Evolutionary conservation across 495 filamentous ascomycete species (phyloP).

Genomic region (Penicillium verhagenii): DNA sequence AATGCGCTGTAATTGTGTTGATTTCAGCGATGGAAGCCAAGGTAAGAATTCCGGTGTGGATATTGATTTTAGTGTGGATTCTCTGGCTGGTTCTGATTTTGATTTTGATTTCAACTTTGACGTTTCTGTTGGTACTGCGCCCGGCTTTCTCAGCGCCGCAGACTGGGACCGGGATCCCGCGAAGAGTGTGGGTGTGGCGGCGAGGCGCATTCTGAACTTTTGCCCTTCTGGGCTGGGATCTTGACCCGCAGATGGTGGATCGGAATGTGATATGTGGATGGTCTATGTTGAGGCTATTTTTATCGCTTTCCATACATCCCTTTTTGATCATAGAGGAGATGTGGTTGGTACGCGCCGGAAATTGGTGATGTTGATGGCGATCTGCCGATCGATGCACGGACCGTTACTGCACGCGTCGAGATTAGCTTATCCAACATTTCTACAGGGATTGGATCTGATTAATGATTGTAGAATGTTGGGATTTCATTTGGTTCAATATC

Average conservation of each 20-base stretch:
- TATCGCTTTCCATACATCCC: background rate
- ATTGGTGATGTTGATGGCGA: conserved; percentile 2
- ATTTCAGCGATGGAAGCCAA: conserved; percentile 44
- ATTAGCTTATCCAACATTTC: background rate
- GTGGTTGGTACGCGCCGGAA: conserved; percentile 4
- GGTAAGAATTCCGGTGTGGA: background rate
- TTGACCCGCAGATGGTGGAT: background rate
- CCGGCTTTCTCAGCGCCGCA: background rate
- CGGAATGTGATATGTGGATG: background rate
- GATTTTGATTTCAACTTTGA: background rate
- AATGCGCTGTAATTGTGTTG: conserved; percentile 46
- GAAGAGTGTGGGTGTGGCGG: background rate
- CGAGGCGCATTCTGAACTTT: background rate
- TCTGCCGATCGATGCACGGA: conserved; percentile 11
- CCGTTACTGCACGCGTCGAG: conserved; percentile 3
- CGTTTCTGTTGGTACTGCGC: no score
- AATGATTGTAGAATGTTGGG: no score
- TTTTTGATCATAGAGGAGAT: background rate
- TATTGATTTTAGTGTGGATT: background rate
- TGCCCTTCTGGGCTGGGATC: background rate
- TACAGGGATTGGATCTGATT: background rate
- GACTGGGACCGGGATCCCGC: background rate
- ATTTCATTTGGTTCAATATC: no score
- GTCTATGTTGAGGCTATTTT: background rate
- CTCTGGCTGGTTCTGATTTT: background rate